A percentile compares a stretch with the other conserved stretches of the same genome.
Conservation (phyloP, 257 asterid genomes). For the Nemophila menziesii region DNA sequence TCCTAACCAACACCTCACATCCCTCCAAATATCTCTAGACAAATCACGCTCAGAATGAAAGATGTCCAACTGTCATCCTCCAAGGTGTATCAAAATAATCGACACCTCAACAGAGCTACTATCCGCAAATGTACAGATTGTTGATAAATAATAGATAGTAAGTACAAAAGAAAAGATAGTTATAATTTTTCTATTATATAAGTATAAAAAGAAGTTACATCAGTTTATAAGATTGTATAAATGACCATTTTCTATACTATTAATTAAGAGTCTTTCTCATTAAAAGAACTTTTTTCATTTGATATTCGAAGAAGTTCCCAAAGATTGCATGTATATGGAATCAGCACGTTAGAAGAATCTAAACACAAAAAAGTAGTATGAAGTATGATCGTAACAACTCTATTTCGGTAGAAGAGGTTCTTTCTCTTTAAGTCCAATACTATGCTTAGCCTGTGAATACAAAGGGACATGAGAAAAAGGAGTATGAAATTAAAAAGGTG, state of each 20-base stretch:
- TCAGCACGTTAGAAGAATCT: background rate
- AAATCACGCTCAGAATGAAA: too few species aligned
- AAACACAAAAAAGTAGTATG: constrained; percentile 9
- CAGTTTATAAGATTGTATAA: background rate
- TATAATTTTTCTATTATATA: too few species aligned
- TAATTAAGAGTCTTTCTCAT: background rate
- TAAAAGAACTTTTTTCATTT: too few species aligned
- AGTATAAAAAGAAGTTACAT: background rate
- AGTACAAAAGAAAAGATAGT: too few species aligned
- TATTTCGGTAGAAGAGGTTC: constrained; percentile 60
- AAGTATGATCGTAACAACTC: background rate
- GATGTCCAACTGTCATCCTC: too few species aligned
- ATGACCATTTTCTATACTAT: background rate
- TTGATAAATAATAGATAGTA: too few species aligned
- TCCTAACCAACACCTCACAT: too few species aligned
- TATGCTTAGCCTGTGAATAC: constrained; percentile 59
- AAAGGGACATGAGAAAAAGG: constrained; percentile 10
- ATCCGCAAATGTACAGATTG: too few species aligned
- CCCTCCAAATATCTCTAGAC: too few species aligned
- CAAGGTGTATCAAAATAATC: too few species aligned
- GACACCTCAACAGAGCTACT: too few species aligned
- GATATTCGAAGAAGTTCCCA: too few species aligned
- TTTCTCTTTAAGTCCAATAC: constrained; percentile 54
- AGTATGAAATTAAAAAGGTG: constrained; percentile 6
- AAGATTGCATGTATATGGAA: background rate